These are phyloP conservation scores for Myxozyma geophila DNA, from an alignment of 805 yeast species.

Conservation along the genomic window DNA sequence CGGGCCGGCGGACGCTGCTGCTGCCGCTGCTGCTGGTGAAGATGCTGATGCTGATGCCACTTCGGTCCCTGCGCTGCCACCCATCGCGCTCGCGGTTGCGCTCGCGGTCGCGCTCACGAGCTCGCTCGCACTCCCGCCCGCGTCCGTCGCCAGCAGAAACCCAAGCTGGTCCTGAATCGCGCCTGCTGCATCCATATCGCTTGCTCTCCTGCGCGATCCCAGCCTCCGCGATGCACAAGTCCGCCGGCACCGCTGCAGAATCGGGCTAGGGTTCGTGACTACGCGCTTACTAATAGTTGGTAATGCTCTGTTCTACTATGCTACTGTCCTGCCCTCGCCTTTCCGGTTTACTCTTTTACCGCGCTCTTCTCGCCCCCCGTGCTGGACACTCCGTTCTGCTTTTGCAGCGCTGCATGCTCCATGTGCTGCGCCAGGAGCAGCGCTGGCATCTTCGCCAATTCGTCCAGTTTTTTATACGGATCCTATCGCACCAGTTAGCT, in stretches of 20 bases:
- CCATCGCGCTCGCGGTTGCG: not conserved
- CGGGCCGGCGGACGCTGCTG: conserved; percentile 9
- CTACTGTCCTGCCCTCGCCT: not conserved
- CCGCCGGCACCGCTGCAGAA: no score
- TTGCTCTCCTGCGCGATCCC: not conserved
- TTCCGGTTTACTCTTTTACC: no score
- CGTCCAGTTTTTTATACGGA: conserved; percentile 33
- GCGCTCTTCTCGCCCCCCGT: not conserved
- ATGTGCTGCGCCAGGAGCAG: conserved; percentile 24
- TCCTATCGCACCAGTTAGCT: conserved; percentile 13
- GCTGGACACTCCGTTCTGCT: not conserved
- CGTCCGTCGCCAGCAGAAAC: conserved; percentile 2
- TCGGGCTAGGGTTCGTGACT: not conserved
- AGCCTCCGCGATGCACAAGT: not conserved
- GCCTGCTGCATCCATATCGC: conserved; percentile 3
- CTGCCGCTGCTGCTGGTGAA: conserved; percentile 1
- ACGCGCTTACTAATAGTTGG: not conserved
- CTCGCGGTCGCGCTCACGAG: not conserved
- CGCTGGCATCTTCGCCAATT: conserved; percentile 32
- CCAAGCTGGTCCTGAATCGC: conserved; percentile 10
- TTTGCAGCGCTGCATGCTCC: not conserved
- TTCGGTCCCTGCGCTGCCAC: not conserved
- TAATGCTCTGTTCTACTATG: not conserved
- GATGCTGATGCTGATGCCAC: not conserved
- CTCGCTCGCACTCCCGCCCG: not conserved